Evolutionary conservation across 805 yeast species (phyloP), one percentile per base, ranked within the genome.

Genomic region (Zygotorulaspora sp.): DNA sequence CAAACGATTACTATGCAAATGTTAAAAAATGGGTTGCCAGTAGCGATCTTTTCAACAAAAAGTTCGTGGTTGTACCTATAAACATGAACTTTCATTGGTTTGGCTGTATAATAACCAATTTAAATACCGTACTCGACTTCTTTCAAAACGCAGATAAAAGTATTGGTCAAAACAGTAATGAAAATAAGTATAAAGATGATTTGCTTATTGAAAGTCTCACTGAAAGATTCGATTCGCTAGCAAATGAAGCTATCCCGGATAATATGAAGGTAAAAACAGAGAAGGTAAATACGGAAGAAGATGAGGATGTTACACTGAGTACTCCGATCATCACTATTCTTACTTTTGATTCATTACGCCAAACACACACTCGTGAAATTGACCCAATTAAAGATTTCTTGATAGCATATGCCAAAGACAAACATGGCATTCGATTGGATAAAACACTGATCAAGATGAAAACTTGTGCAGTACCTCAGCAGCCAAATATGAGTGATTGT

Each of bases 401-500:
- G 4, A 68, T 74, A 3, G 77, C 72, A 2, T 88, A 83, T 60
- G 90, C 94, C 7, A 64, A 66, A 36, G 92, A 83, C 22, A 79
- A 75, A 48, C 71, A 76, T 47, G 63, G 61, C 1, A 44, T 80
- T 7, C 68, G 63, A 0, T 52, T 88, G 3, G 62, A 63, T 14
- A 66, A 66, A 9, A 58, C 63, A 4, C 70, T 66, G 29, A 74
- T 89, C 15, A 58, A 68, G 30, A 62, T 75, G 32, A 57, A 66
- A 35, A 58, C 67, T 6, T 77, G 79, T 4, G 54, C 66, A 4
- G 92, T 87, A 0, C 96, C 97, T 1, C 77, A 72, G 41, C 98
- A 92, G 55, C 78, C 79, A 20, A 92, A 92, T 57, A 78, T 80
- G 63, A 85, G 88, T 55, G 98, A 92, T 58, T 92, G 98, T 65